Conservation (phyloP, 352 stramenopile species). For the Globisporangium emineosum region DNA sequence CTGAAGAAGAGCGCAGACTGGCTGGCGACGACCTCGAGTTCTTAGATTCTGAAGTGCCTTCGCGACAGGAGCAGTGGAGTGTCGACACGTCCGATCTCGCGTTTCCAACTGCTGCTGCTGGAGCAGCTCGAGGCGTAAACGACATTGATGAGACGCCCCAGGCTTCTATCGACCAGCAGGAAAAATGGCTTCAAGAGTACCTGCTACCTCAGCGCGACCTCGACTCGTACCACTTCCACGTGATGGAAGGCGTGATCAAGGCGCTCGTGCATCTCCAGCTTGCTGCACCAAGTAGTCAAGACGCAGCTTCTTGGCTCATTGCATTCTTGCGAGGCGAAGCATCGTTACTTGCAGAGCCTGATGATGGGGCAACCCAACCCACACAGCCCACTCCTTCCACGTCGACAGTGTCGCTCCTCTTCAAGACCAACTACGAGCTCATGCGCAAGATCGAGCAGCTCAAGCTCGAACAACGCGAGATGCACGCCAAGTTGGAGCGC, state of each 20-base stretch:
- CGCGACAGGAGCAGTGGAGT: slow-evolving; percentile 49
- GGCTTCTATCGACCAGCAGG: background rate
- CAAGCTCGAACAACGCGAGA: slow-evolving; percentile 36
- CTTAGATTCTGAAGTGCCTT: slow-evolving; percentile 26
- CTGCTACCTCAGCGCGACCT: slow-evolving; percentile 34
- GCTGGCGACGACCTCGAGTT: slow-evolving; percentile 35
- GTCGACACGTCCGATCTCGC: slow-evolving; percentile 28
- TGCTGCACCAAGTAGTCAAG: slow-evolving; percentile 23
- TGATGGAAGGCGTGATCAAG: slow-evolving; percentile 35
- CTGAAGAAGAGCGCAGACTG: slow-evolving; percentile 33
- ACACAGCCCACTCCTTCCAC: background rate
- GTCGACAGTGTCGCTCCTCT: slow-evolving; percentile 25
- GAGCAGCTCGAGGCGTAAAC: slow-evolving; percentile 6
- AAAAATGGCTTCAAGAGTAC: slow-evolving; percentile 17
- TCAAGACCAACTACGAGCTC: slow-evolving; percentile 65
- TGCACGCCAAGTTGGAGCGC: slow-evolving; percentile 31
- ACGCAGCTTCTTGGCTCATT: slow-evolving; percentile 45
- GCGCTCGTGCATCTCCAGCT: slow-evolving; percentile 46
- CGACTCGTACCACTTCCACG: slow-evolving; percentile 39
- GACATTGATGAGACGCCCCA: background rate
- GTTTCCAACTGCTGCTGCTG: slow-evolving; percentile 19
- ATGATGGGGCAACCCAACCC: too few relatives aligned
- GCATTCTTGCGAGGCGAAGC: slow-evolving; percentile 24
- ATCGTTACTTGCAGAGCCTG: background rate
- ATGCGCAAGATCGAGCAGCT: slow-evolving; percentile 49